phyloP scores from a whole-genome alignment of 352 stramenopile genomes.

The Peronospora farinosa region DNA sequence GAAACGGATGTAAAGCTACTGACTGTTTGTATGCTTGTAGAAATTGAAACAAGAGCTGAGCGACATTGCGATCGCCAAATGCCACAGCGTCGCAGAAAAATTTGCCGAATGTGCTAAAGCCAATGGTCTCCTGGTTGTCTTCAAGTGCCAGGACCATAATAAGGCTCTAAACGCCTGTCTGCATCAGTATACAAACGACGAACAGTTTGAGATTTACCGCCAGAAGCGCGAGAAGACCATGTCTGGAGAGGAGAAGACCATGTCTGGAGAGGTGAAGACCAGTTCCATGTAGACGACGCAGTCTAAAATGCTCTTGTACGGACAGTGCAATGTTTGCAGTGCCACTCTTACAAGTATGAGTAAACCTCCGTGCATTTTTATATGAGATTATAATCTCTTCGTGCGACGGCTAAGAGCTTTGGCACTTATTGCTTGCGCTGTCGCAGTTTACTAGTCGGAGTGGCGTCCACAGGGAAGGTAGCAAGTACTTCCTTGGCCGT shows the following conservation, averaged over 20 bases:
- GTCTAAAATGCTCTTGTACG: too few species aligned
- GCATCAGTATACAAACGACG: slow-evolving; percentile 71
- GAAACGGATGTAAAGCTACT: neutral
- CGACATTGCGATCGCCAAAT: slow-evolving; percentile 79
- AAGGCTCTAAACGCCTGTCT: slow-evolving; percentile 75
- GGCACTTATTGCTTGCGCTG: slow-evolving; percentile 34
- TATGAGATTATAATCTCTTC: slow-evolving; percentile 1
- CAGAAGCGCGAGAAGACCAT: slow-evolving; percentile 57
- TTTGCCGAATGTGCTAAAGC: slow-evolving; percentile 67
- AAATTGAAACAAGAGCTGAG: slow-evolving; percentile 79
- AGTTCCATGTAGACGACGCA: slow-evolving; percentile 2
- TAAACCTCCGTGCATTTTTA: slow-evolving; percentile 16
- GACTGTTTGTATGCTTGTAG: slow-evolving; percentile 16
- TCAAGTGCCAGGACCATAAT: slow-evolving; percentile 69
- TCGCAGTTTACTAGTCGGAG: slow-evolving; percentile 28
- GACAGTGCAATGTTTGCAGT: neutral
- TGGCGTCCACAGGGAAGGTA: slow-evolving; percentile 21
- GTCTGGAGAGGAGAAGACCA: slow-evolving; percentile 21
- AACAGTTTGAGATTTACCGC: slow-evolving; percentile 65
- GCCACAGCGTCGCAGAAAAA: slow-evolving; percentile 41
- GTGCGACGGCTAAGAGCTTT: slow-evolving; percentile 1
- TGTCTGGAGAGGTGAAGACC: slow-evolving; percentile 25
- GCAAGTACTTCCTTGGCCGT: slow-evolving; percentile 43
- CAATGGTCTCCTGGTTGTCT: slow-evolving; percentile 62
- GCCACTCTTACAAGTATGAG: neutral